Evolutionary conservation across 2,329 filamentous ascomycete species (phyloP).

Genomic region (Colletotrichum simmondsii): DNA sequence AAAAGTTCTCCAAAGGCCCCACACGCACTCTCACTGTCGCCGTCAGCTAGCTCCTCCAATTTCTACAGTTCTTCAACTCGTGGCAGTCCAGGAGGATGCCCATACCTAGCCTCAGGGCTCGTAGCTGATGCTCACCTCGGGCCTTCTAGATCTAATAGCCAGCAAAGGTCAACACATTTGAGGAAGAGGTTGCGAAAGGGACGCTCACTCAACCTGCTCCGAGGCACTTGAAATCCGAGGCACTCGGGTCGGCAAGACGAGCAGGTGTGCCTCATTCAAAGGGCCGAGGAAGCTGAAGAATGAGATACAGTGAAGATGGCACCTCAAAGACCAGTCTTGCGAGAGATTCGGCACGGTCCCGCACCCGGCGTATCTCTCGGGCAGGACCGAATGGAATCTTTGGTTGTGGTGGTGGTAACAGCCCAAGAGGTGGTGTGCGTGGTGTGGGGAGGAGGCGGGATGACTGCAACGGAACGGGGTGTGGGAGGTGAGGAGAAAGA

Average conservation of each 20-base stretch:
- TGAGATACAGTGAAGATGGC: background rate
- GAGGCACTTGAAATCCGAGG: background rate
- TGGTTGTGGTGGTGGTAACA: background rate
- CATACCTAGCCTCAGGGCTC: background rate
- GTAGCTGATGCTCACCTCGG: background rate
- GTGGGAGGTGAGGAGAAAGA: conserved; percentile 26
- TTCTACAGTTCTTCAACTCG: background rate
- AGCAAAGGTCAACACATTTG: background rate
- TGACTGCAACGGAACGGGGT: background rate
- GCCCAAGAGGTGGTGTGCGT: background rate
- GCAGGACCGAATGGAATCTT: conserved; percentile 19
- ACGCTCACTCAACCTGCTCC: background rate
- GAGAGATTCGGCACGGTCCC: background rate
- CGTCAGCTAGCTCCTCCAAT: background rate
- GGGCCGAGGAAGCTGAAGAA: background rate
- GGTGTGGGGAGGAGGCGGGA: conserved; percentile 16
- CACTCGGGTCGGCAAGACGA: too few species aligned
- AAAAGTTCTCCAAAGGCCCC: conserved; percentile 25
- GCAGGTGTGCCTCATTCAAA: background rate
- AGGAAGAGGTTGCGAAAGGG: background rate
- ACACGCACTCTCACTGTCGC: background rate
- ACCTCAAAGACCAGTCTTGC: background rate
- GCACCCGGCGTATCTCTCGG: conserved; percentile 12
- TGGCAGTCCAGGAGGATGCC: background rate
- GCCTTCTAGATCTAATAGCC: background rate